Evolutionary conservation across 371 early-diverging fungal species (phyloP).

Genomic region (Mortierella sp.): DNA sequence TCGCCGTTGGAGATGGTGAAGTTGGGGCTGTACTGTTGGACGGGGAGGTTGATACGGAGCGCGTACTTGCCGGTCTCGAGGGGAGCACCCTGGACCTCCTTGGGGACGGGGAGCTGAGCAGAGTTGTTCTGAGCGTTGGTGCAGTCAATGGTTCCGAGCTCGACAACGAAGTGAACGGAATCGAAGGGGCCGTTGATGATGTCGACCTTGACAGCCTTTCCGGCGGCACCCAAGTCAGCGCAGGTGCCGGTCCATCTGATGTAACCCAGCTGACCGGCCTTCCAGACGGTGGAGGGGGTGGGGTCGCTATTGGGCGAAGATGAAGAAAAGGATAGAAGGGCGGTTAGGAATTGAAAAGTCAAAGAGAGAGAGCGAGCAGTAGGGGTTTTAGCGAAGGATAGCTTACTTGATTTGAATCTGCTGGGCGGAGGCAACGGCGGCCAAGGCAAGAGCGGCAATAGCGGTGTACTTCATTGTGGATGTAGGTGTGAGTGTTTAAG

Average conservation of each 20-base stretch:
- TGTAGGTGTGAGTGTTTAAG: background rate
- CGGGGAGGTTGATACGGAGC: slow-evolving; percentile 30
- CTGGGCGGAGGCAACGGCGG: slow-evolving; percentile 33
- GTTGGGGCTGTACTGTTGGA: slow-evolving; percentile 22
- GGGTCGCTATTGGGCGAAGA: slow-evolving; percentile 30
- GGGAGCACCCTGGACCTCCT: background rate
- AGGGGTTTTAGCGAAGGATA: background rate
- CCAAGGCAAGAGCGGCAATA: slow-evolving; percentile 3
- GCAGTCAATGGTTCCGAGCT: slow-evolving; percentile 34
- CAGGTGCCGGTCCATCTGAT: slow-evolving; percentile 37
- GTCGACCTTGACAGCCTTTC: slow-evolving; percentile 18
- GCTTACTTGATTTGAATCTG: slow-evolving; percentile 36
- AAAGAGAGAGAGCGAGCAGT: background rate
- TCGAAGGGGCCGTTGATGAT: slow-evolving; percentile 24
- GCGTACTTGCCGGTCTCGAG: slow-evolving; percentile 20
- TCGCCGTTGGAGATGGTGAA: slow-evolving; percentile 23
- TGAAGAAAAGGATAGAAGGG: background rate
- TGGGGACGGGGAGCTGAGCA: slow-evolving; percentile 16
- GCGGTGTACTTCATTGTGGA: slow-evolving; percentile 17
- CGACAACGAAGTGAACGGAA: slow-evolving; percentile 15
- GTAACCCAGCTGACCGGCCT: background rate
- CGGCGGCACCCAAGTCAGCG: slow-evolving; percentile 17
- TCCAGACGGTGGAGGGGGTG: slow-evolving; percentile 27
- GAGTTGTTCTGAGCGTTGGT: slow-evolving; percentile 5
- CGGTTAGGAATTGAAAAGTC: background rate